phyloP scores from a whole-genome alignment of 2,329 filamentous ascomycete genomes.

The Fusarium staphyleae region DNA sequence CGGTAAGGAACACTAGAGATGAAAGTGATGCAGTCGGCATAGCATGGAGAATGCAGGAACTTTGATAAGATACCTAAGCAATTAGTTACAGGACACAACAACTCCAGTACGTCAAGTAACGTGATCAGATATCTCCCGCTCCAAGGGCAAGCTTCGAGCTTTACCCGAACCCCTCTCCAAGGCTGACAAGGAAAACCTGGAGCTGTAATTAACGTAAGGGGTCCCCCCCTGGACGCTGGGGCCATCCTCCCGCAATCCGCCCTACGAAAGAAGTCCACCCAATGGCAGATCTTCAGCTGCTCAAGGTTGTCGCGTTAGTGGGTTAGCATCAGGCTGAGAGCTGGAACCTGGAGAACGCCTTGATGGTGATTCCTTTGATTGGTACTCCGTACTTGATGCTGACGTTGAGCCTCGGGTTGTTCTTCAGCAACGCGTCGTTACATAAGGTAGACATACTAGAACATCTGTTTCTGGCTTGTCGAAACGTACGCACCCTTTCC shows the following conservation, averaged over 20 bases:
- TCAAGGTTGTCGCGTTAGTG: slow-evolving; percentile 20
- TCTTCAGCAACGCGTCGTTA: not conserved
- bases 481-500: slow-evolving; percentile 2
- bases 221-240: no score
- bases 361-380: slow-evolving; percentile 1
- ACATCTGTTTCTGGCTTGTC: not conserved
- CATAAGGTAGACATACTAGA: not conserved
- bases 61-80: no score
- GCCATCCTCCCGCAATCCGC: slow-evolving; percentile 11
- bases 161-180: slow-evolving; percentile 17
- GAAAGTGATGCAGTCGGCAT: slow-evolving; percentile 27
- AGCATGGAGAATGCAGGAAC: no score
- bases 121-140: not conserved
- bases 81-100: not conserved
- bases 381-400: not conserved
- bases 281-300: slow-evolving; percentile 18
- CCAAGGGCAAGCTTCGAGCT: not conserved
- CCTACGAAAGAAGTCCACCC: slow-evolving; percentile 25
- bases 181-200: slow-evolving; percentile 20
- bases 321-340: slow-evolving; percentile 17
- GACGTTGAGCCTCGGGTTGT: slow-evolving; percentile 6
- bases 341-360: slow-evolving; percentile 24
- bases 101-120: not conserved
- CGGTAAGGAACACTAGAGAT: slow-evolving; percentile 3
- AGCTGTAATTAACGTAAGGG: slow-evolving; percentile 38